Evolutionary conservation across 2,329 filamentous ascomycete genomes (phyloP).

Genomic region (Falciphora oryzae): DNA sequence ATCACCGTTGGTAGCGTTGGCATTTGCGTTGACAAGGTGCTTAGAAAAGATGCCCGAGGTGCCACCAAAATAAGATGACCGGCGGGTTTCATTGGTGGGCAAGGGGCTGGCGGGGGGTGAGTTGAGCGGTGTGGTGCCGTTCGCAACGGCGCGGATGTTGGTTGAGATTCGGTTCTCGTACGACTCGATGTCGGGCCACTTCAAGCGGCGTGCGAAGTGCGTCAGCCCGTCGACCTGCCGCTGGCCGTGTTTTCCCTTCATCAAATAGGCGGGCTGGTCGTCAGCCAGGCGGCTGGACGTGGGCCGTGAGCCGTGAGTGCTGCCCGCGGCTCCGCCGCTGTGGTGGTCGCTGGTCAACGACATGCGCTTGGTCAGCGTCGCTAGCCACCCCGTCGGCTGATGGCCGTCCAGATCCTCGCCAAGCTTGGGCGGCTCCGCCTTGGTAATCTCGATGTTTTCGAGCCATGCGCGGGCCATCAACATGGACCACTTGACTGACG

Average conservation of each 20-base stretch:
- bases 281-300: conserved; percentile 18
- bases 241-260: conserved; percentile 48
- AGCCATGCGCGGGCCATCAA: conserved; percentile 60
- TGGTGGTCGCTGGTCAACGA: conserved; percentile 32
- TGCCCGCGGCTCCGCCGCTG: conserved; percentile 30
- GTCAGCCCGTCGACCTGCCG: conserved; percentile 56
- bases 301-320: conserved; percentile 15
- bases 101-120: conserved; percentile 30
- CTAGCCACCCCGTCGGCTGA: conserved; percentile 44
- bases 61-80: conserved; percentile 42
- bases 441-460: conserved; percentile 58
- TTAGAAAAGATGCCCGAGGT: conserved; percentile 15
- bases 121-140: conserved; percentile 33
- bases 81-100: conserved; percentile 21
- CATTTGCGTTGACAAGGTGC: neutral
- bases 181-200: conserved; percentile 56
- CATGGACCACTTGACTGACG: conserved; percentile 61
- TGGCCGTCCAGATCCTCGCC: conserved; percentile 26
- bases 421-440: conserved; percentile 27
- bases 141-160: conserved; percentile 38
- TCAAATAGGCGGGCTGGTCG: conserved; percentile 37
- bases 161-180: conserved; percentile 43
- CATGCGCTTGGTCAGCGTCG: conserved; percentile 50
- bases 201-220: conserved; percentile 57
- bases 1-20: conserved; percentile 15